Base-by-base conservation (phyloP, 192 early-diverging fungal species). In the Powellomyces hirtus region DNA sequence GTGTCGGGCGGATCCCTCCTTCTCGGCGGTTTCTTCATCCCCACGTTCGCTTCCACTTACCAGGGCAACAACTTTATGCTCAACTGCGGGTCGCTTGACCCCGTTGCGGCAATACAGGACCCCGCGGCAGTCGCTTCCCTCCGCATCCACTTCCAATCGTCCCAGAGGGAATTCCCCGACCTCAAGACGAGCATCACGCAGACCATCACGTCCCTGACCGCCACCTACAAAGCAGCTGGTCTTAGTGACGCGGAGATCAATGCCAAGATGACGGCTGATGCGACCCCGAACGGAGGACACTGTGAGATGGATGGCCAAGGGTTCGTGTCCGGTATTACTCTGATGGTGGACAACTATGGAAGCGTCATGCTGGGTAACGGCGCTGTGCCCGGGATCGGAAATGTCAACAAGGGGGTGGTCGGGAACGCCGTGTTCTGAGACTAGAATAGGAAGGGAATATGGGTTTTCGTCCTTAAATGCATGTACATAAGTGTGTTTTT, bases 301-400 rank as follows among this genome's bases (percentile, higher is more conserved):
- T 75, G 73, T 44, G 68, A 38, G 1, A 72, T 75, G 42, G 73
- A 75, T 61, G 73, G 73, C 36, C 34, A 65, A 42, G 60, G 4
- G 0, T 75, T 75, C 44, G 35, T 44, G 10, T 63, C 59, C 57
- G 73, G 73, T 8, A 53, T 75, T 13, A 71, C 72, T 36, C 4
- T 59, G 20, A 62, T 75, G 68, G 66, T 75, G 6, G 51, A 59
- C 49, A 52, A 72, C 38, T 72, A 64, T 64, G 61, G 45, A 0
- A 33, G 2, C 20, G 66, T 75, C 13, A 49, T 49, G 46, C 29
- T 68, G 0, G 56, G 56, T 6, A 37, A n/a, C 56, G 56, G 56
- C 26, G n/a, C 30, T n/a, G 26, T 30, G 10, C 56, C 30, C 4
- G 56, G 56, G n/a, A 58, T 58, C n/a, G 56, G 56, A 0, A 31